Evolutionary conservation across 495 filamentous ascomycete species (phyloP).

Genomic region (Neurospora sp.): DNA sequence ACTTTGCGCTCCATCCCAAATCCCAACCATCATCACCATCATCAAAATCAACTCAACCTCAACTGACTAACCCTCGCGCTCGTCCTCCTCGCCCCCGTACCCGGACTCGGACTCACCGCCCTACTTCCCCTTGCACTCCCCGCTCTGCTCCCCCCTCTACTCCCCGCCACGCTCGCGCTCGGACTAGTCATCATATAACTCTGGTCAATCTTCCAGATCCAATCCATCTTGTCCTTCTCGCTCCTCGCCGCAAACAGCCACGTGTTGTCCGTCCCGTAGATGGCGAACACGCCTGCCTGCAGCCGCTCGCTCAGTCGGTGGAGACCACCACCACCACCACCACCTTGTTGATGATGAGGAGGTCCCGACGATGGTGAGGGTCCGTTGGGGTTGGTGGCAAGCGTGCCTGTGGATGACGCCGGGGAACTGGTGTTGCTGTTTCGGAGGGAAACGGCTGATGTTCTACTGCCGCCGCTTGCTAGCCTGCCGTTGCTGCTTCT

Average conservation of each 20-base stretch:
- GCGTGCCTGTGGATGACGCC: constrained; percentile 16
- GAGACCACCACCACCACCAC: constrained; percentile 17
- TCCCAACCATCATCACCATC: background rate
- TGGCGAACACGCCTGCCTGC: constrained; percentile 71
- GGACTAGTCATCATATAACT: constrained; percentile 25
- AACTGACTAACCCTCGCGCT: background rate
- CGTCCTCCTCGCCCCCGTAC: background rate
- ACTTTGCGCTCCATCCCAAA: background rate
- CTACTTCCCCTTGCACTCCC: constrained; percentile 6
- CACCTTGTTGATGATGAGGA: constrained; percentile 13
- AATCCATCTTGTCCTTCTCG: constrained; percentile 85
- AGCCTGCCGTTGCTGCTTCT: background rate
- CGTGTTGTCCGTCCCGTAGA: constrained; percentile 87
- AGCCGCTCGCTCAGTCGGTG: constrained; percentile 39
- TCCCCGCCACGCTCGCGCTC: constrained; percentile 14
- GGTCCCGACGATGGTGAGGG: constrained; percentile 14
- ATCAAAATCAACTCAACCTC: background rate
- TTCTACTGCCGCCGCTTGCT: background rate
- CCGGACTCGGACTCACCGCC: constrained; percentile 5
- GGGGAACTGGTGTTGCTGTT: background rate
- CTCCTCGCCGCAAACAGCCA: constrained; percentile 85
- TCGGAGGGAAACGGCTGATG: background rate
- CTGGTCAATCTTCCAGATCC: constrained; percentile 75
- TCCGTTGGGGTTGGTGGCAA: constrained; percentile 13
- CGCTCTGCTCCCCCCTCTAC: background rate